Evolutionary conservation across 2,329 filamentous ascomycete species (phyloP).

Genomic region (Mariannaea elegans): DNA sequence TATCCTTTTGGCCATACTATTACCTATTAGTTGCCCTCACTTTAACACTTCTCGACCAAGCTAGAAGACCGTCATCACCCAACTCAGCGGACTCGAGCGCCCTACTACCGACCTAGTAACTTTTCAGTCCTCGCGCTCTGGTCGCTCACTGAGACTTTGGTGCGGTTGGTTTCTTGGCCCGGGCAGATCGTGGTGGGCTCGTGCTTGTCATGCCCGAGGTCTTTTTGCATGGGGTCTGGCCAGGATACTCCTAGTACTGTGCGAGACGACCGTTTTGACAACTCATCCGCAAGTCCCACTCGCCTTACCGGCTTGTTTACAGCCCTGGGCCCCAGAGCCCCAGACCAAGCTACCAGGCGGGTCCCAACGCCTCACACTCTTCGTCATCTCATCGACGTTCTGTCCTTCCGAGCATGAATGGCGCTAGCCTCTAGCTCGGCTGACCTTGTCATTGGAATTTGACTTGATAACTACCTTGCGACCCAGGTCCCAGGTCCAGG

Average conservation of each 20-base stretch:
- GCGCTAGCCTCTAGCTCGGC: conserved; percentile 40
- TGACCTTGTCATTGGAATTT: conserved; percentile 40
- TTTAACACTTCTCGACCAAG: conserved; percentile 33
- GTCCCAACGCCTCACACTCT: conserved; percentile 40
- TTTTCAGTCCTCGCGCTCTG: conserved; percentile 28
- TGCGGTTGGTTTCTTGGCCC: conserved; percentile 49
- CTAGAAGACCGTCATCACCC: conserved; percentile 36
- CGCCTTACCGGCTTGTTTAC: conserved; percentile 27
- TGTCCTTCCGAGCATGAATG: conserved; percentile 42
- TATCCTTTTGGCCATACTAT: background rate
- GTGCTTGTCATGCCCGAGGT: conserved; percentile 51
- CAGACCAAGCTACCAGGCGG: conserved; percentile 39
- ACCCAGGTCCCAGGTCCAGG: conserved; percentile 34
- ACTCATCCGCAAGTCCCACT: conserved; percentile 46
- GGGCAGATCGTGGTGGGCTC: conserved; percentile 51
- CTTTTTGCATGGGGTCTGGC: conserved; percentile 47
- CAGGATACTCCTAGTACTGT: conserved; percentile 53
- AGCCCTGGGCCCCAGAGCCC: conserved; percentile 37
- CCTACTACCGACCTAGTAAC: conserved; percentile 33
- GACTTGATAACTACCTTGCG: conserved; percentile 43
- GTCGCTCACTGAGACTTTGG: conserved; percentile 50
- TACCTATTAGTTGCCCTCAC: conserved; percentile 30
- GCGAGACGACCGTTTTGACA: conserved; percentile 49
- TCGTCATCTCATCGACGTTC: conserved; percentile 40
- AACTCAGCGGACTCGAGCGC: conserved; percentile 38